Conservation (phyloP, 192 early-diverging fungal genomes). For the Cetraspora pellucida region DNA sequence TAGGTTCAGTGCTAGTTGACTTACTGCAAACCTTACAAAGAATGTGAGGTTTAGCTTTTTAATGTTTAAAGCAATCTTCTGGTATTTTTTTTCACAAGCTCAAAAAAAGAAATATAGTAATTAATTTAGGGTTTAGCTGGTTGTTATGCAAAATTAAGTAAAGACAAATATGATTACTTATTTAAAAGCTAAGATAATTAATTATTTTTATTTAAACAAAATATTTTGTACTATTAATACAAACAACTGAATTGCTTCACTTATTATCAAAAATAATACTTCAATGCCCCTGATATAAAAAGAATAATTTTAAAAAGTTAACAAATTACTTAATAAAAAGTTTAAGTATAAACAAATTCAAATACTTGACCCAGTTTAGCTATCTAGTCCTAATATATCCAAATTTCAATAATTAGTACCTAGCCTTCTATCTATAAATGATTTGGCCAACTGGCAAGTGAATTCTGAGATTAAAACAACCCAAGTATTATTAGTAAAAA, state of each 20-base stretch:
- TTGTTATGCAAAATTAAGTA: too few species aligned
- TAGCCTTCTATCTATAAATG: neutral
- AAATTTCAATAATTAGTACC: neutral
- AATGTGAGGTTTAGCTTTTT: too few species aligned
- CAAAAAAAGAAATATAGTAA: too few species aligned
- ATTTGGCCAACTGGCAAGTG: neutral
- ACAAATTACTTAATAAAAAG: neutral
- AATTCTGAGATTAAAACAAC: neutral
- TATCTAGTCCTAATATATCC: neutral
- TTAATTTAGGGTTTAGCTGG: too few species aligned
- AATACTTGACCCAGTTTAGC: neutral
- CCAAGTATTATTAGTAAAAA: neutral
- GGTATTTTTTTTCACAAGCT: too few species aligned
- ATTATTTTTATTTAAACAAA: conserved; percentile 4
- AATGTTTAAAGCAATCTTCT: too few species aligned
- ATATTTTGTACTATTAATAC: conserved; percentile 7
- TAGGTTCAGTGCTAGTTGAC: too few species aligned
- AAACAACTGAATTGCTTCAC: neutral
- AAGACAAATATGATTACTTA: neutral
- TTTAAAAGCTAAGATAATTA: neutral
- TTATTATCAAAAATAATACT: neutral
- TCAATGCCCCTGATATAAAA: neutral
- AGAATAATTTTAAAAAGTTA: neutral
- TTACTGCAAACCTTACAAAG: too few species aligned
- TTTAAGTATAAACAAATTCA: neutral